Evolutionary conservation across 2,329 filamentous ascomycete species (phyloP), one percentile per base, ranked within the genome.

Genomic region (Cercospora sojina): DNA sequence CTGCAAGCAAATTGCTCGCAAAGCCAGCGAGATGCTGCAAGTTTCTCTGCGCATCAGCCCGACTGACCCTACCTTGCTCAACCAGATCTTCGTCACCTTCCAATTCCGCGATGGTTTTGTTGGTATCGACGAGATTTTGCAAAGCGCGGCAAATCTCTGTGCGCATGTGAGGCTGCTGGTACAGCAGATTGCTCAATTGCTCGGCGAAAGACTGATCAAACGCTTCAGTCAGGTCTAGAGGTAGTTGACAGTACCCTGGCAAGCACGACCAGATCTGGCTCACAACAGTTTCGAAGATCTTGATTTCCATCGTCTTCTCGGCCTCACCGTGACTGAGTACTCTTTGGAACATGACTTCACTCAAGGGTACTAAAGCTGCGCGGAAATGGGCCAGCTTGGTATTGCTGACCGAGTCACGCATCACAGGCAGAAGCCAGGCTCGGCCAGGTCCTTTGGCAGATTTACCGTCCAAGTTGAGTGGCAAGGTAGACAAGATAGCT

Each of bases 281-380:
- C 8, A 99, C 92, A 4, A 99, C 83, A 0, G 95, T 98, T 80
- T 99, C 94, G 77, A 95, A 99, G 66, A 99, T 96, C 83, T 99
- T 99, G 76, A 95, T 87, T 78, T 98, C 93, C 86, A 97, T 93
- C 0, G 92, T 95, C 84, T 97, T 97, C 76, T 94, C 91, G 13
- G 87, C 88, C 23, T 87, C 83, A 13, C 91, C 91, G 73, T 96
- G 91, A 68, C 96, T 90, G 56, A 97, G 82, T 5, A 98, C 91
- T 71, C 87, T 88, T 77, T 98, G 92, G 78, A 94, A 97, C 84
- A 99, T 91, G 59, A 86, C 81, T 77, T 97, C 91, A 77, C 94
- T 98, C 25, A 99, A 83, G 16, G 95, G 93, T 5, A 97, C 88
- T 78, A 99, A 88, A 74, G 96, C 92, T 3, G 84, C 82, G 72